phyloP scores from a whole-genome alignment of 2,329 filamentous ascomycete species.

The Colletotrichum endophyticum region DNA sequence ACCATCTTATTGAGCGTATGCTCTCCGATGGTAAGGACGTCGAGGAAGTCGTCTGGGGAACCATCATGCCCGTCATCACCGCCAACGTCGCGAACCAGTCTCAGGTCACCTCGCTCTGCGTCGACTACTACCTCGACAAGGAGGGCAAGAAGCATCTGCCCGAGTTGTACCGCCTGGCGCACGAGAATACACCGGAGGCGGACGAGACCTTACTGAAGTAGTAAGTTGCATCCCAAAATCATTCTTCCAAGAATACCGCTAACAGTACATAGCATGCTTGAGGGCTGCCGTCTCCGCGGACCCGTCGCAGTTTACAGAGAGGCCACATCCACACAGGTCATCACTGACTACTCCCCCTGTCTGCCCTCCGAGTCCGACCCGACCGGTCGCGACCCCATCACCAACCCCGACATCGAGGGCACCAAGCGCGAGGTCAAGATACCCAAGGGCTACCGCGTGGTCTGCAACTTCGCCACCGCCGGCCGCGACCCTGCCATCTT shows the following conservation, averaged over 20 bases:
- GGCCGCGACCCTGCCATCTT: constrained; percentile 52
- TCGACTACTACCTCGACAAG: constrained; percentile 64
- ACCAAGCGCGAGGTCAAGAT: constrained; percentile 14
- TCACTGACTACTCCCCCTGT: constrained; percentile 29
- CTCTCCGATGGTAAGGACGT: constrained; percentile 56
- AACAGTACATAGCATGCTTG: constrained; percentile 47
- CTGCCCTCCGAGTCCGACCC: constrained; percentile 22
- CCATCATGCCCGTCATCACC: constrained; percentile 60
- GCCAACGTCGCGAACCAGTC: constrained; percentile 64
- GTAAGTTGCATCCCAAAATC: constrained; percentile 24
- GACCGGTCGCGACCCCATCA: constrained; percentile 9
- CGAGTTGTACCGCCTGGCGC: constrained; percentile 56
- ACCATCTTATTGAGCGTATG: constrained; percentile 60
- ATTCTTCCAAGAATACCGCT: not conserved
- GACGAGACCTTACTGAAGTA: constrained; percentile 47
- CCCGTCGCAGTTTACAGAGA: constrained; percentile 56
- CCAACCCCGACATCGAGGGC: constrained; percentile 20
- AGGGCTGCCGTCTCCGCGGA: constrained; percentile 59
- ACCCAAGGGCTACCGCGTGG: constrained; percentile 49
- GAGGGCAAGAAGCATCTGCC: constrained; percentile 53
- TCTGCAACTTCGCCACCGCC: constrained; percentile 55
- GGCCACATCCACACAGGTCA: constrained; percentile 35
- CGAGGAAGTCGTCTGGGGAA: constrained; percentile 60
- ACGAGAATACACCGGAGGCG: constrained; percentile 51
- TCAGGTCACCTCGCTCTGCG: constrained; percentile 60